Percentiles rank a stretch among this genome's conserved stretches.
These are phyloP conservation scores for Prototheca stagnorum DNA, from an alignment of 163 green algal genomes.

Conservation along the genomic window DNA sequence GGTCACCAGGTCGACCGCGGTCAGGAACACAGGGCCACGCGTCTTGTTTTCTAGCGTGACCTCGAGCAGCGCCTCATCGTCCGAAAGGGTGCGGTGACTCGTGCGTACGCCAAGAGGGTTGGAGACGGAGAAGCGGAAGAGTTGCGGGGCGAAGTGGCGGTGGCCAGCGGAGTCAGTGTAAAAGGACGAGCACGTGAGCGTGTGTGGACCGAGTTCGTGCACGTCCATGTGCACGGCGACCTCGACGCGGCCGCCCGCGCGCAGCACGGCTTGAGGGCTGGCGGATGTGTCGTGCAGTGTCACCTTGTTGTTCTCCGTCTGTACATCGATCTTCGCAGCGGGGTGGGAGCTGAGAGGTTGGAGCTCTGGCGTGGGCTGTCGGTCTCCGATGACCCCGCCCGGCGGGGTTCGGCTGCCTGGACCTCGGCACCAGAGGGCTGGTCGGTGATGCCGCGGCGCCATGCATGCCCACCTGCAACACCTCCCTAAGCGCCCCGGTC, in stretches of 20 bases:
- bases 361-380: too few relatives aligned
- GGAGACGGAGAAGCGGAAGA: background rate
- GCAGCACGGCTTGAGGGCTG: background rate
- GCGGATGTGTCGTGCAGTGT: background rate
- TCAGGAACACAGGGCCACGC: slow-evolving; percentile 9
- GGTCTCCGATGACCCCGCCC: too few relatives aligned
- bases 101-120: background rate
- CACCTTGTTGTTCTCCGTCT: background rate
- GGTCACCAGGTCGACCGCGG: too few relatives aligned
- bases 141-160: background rate
- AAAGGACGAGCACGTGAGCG: background rate
- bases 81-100: background rate
- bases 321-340: background rate
- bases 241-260: background rate
- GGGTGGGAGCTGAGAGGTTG: too few relatives aligned
- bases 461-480: too few relatives aligned
- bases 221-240: background rate
- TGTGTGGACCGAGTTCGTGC: background rate
- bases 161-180: background rate
- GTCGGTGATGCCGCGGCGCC: too few relatives aligned
- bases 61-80: background rate
- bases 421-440: too few relatives aligned
- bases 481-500: too few relatives aligned
- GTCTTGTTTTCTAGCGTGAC: background rate
- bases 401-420: too few relatives aligned